Evolutionary conservation across 768 basidiomycete species (phyloP), one percentile per base, ranked within the genome.

Genomic region (Leccinum incarnatum): DNA sequence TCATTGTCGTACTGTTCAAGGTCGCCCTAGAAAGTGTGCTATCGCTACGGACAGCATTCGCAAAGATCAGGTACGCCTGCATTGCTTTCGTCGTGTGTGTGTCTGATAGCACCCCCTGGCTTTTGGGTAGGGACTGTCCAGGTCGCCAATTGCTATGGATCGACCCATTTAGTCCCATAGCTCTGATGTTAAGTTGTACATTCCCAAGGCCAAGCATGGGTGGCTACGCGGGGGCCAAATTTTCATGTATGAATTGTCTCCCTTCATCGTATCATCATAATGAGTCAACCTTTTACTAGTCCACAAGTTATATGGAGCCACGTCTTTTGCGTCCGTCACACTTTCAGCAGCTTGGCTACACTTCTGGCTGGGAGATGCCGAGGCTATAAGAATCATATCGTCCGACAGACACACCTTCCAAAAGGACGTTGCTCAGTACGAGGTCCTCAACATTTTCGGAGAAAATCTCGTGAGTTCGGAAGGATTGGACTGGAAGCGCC

Each of bases 401-500:
- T 64, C 68, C 0, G 74, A 76, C 36, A 62, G 77, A 23, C 60
- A 60, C 30, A 64, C 72, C 4, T 82, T 81, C 51, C 47, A 48
- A 15, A 21, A 25, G 64, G 77, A 81, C 25, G 54, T 72, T 0
- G 71, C 61, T 36, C 42, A 74, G 69, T 81, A 82, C 49, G 76
- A 77, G 55, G 55, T 74, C 0, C 30, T 81, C 50, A 77, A 79
- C 49, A 74, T 82, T 47, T 81, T 78, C 21, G 82, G 82, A 1
- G 57, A 56, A 29, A 83, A 79, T 62, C 56, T 84, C 4, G 65
- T 83, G 23, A 74, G 76, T 6, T 64, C 67, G 1, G 80, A 81
- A 50, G 79, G 76, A 6, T 52, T 74, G 0, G 75, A 78, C 17
- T 83, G 81, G 81, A 78, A 78, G 51, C 72, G 79, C 2, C 81